phyloP scores from a whole-genome alignment of 1,284 basidiomycete genomes.

The Veloporphyrellus conicus region DNA sequence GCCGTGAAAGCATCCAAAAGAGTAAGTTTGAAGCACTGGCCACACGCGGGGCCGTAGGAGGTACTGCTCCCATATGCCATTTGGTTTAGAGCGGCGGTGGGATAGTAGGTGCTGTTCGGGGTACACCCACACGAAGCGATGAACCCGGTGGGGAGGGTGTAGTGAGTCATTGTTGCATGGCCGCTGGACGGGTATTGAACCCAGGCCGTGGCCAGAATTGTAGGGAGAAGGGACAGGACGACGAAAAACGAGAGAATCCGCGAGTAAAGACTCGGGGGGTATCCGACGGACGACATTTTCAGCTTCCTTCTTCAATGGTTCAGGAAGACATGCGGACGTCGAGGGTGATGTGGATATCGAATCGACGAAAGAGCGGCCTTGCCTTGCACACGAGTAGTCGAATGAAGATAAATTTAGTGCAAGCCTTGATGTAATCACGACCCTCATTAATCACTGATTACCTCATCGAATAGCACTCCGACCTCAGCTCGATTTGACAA shows the following conservation, averaged over 20 bases:
- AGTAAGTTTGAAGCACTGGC: slow-evolving; percentile 72
- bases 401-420: not conserved
- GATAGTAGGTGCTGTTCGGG: slow-evolving; percentile 63
- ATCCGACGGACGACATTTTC: slow-evolving; percentile 13
- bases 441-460: not conserved
- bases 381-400: not conserved
- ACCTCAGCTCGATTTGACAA: too few relatives aligned
- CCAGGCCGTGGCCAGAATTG: slow-evolving; percentile 39
- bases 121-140: slow-evolving; percentile 64
- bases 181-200: slow-evolving; percentile 56
- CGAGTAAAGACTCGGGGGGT: slow-evolving; percentile 8
- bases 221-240: slow-evolving; percentile 26
- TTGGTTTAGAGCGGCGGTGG: slow-evolving; percentile 71
- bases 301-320: slow-evolving; percentile 1
- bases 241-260: slow-evolving; percentile 21
- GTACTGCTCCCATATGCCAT: slow-evolving; percentile 71
- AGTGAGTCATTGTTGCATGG: slow-evolving; percentile 61
- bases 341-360: not conserved
- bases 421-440: not conserved
- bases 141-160: slow-evolving; percentile 54
- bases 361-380: slow-evolving; percentile 1
- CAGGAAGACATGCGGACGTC: slow-evolving; percentile 17
- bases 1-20: slow-evolving; percentile 63
- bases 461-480: too few relatives aligned
- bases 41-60: slow-evolving; percentile 71